Percentiles rank a stretch among this genome's conserved stretches.
phyloP scores from a whole-genome alignment of 2,329 filamentous ascomycete genomes.

The Beauveria scarabaeidicola region DNA sequence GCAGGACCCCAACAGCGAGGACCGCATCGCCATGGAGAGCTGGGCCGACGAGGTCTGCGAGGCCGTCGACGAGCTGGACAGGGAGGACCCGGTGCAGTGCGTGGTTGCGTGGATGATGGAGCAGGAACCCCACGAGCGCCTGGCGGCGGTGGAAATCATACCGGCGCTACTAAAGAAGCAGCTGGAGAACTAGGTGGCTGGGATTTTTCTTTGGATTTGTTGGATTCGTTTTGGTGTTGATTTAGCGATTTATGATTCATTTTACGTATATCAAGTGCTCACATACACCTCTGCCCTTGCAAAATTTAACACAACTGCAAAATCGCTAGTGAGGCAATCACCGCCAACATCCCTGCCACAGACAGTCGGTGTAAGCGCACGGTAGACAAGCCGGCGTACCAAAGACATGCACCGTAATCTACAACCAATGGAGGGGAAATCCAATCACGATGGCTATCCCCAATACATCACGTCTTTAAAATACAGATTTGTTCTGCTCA shows the following conservation, averaged over 20 bases:
- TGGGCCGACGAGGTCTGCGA: not conserved
- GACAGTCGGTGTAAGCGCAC: slow-evolving; percentile 4
- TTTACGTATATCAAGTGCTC: too few species aligned
- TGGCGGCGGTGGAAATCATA: not conserved
- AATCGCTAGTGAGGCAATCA: not conserved
- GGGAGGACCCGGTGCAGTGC: not conserved
- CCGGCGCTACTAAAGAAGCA: not conserved
- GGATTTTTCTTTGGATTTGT: not conserved
- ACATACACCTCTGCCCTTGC: too few species aligned
- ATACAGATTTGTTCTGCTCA: not conserved
- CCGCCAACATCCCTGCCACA: not conserved
- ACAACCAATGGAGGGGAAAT: not conserved
- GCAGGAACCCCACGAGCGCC: not conserved
- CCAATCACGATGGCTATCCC: too few species aligned
- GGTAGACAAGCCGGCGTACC: not conserved
- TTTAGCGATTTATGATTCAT: not conserved
- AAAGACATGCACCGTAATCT: slow-evolving; percentile 1
- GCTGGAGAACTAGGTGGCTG: not conserved
- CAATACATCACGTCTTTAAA: not conserved
- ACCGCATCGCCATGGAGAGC: not conserved
- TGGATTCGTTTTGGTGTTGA: not conserved
- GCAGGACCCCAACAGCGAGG: not conserved
- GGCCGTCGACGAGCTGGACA: not conserved
- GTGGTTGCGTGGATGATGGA: slow-evolving; percentile 4
- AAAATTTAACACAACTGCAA: not conserved